Conservation (phyloP, 2,329 filamentous ascomycete species). For the Canariomyces notabilis region DNA sequence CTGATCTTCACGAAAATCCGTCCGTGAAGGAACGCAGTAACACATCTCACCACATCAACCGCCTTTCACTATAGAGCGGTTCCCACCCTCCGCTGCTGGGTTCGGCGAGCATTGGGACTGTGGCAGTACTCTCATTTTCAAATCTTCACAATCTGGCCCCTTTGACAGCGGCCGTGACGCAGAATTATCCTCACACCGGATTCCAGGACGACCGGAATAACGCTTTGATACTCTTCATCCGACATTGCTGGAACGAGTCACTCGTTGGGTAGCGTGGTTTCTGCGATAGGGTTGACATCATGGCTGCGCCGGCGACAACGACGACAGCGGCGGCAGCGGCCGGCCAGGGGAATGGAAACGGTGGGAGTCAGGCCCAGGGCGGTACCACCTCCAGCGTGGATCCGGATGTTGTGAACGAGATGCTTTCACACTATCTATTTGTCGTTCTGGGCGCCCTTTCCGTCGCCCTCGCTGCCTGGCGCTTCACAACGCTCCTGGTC, state of each 20-base stretch:
- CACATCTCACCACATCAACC: neutral
- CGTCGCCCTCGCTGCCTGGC: conserved; percentile 61
- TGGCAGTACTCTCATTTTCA: neutral
- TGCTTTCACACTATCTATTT: conserved; percentile 56
- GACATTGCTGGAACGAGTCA: neutral
- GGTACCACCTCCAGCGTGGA: conserved; percentile 25
- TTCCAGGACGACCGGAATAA: neutral
- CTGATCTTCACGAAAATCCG: neutral
- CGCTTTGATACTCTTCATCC: no score
- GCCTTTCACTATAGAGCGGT: neutral
- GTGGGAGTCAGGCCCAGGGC: conserved; percentile 5
- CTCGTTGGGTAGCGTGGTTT: neutral
- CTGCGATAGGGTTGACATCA: neutral
- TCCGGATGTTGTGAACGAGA: conserved; percentile 40
- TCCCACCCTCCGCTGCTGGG: conserved; percentile 12
- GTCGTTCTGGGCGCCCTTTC: conserved; percentile 61
- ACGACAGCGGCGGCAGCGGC: conserved; percentile 8
- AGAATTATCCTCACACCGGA: neutral
- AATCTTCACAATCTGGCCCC: neutral
- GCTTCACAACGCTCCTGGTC: conserved; percentile 53
- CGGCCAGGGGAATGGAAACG: conserved; percentile 4
- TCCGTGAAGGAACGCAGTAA: neutral
- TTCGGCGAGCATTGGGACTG: conserved; percentile 10
- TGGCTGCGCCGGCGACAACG: conserved; percentile 9
- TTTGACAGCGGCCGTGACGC: conserved; percentile 8